These are phyloP conservation scores for Beauveria medogensis DNA, from an alignment of 2,329 filamentous ascomycete species.

Conservation along the genomic window DNA sequence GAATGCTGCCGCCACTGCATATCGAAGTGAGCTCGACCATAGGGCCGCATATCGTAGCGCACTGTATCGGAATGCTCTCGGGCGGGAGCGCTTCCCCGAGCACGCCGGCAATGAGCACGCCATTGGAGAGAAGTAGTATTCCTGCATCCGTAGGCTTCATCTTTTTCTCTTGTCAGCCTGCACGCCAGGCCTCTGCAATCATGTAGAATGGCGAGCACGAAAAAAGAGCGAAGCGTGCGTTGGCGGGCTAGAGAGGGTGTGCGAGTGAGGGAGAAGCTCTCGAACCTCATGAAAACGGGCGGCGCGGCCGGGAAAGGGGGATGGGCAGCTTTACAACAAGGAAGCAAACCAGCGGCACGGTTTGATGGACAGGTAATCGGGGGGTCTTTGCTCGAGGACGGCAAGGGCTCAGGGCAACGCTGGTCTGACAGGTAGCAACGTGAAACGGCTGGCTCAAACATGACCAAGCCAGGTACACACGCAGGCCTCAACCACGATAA, in stretches of 20 bases:
- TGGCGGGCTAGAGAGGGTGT: background rate
- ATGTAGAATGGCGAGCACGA: background rate
- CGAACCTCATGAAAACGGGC: background rate
- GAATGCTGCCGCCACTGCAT: constrained; percentile 19
- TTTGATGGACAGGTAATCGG: background rate
- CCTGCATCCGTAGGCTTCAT: constrained; percentile 22
- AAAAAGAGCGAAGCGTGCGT: background rate
- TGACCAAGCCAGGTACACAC: background rate
- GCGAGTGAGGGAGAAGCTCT: background rate
- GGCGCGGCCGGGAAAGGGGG: background rate
- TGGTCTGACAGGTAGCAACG: constrained; percentile 7
- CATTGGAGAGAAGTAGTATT: constrained; percentile 22
- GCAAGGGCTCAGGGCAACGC: background rate
- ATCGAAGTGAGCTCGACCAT: constrained; percentile 33
- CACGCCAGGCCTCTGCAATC: background rate
- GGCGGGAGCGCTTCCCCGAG: constrained; percentile 24
- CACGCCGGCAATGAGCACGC: constrained; percentile 18
- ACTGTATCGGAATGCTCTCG: constrained; percentile 30
- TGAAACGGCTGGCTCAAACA: constrained; percentile 11
- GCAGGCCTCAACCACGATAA: background rate
- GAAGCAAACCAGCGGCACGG: background rate
- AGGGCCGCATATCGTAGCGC: constrained; percentile 34
- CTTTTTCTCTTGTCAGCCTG: background rate
- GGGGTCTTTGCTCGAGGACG: background rate
- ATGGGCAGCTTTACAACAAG: background rate